These are phyloP conservation scores for Sanghuangporus weigelae DNA, from an alignment of 1,284 basidiomycete genomes.

Conservation along the genomic window DNA sequence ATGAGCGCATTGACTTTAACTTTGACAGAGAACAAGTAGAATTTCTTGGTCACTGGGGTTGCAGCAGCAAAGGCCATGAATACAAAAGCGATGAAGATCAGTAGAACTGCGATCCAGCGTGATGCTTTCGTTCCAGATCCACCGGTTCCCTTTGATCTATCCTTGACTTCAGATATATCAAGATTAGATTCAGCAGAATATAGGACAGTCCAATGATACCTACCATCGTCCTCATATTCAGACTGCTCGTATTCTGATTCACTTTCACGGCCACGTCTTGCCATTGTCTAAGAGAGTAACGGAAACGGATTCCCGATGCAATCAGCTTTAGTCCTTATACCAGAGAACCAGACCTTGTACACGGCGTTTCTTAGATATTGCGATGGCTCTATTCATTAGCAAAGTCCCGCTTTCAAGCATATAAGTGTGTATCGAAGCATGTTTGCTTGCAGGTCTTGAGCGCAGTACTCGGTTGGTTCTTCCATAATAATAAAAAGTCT, in stretches of 20 bases:
- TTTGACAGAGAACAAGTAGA: constrained; percentile 12
- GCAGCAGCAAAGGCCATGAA: constrained; percentile 7
- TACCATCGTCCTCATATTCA: neutral
- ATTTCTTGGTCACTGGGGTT: constrained; percentile 1
- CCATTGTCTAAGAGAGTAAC: neutral
- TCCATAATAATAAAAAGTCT: neutral
- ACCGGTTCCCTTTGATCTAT: neutral
- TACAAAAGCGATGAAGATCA: constrained; percentile 6
- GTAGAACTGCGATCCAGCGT: neutral
- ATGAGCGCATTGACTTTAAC: constrained; percentile 3
- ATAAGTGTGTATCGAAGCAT: neutral
- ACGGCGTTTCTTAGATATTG: neutral
- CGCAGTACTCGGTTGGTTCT: neutral
- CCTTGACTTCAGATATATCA: neutral
- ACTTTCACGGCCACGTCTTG: neutral
- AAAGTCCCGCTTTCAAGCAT: neutral
- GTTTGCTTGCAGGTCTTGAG: neutral
- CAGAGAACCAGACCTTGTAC: neutral
- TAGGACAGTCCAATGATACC: neutral
- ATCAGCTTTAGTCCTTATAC: too few species aligned
- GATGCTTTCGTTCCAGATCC: neutral
- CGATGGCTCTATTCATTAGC: neutral
- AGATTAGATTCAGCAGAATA: neutral
- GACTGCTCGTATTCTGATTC: neutral
- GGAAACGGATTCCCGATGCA: neutral